Percentiles rank a stretch among this genome's conserved stretches.
Evolutionary conservation across 2,329 filamentous ascomycete species (phyloP).

Genomic region (Diaporthe aspalathi): DNA sequence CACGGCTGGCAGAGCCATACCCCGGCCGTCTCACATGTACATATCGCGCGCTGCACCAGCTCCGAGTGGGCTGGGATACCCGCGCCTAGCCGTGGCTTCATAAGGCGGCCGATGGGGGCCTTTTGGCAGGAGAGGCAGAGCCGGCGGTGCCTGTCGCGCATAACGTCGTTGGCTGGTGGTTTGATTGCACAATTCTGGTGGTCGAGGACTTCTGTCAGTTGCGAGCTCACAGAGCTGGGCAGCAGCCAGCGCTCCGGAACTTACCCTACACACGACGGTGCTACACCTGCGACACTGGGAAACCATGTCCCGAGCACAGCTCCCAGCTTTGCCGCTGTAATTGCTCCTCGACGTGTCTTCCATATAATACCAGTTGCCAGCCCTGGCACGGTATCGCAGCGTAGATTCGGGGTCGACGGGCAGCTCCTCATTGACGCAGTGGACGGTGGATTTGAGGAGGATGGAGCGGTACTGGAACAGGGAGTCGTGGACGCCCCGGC

Average conservation of each 20-base stretch:
- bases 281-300: slow-evolving; percentile 83
- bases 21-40: slow-evolving; percentile 61
- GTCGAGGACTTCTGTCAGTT: slow-evolving; percentile 1
- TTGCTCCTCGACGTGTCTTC: slow-evolving; percentile 60
- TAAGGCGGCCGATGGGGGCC: slow-evolving; percentile 72
- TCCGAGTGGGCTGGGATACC: slow-evolving; percentile 62
- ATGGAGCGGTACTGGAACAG: slow-evolving; percentile 82
- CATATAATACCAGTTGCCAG: slow-evolving; percentile 70
- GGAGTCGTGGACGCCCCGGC: slow-evolving; percentile 80
- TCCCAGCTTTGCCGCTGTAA: slow-evolving; percentile 75
- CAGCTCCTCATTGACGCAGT: slow-evolving; percentile 78
- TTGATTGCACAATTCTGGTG: slow-evolving; percentile 91
- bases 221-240: slow-evolving; percentile 30
- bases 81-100: slow-evolving; percentile 57
- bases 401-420: slow-evolving; percentile 66
- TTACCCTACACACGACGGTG: slow-evolving; percentile 83
- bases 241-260: slow-evolving; percentile 35
- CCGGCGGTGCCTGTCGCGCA: slow-evolving; percentile 82
- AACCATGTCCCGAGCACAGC: slow-evolving; percentile 90
- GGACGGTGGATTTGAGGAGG: slow-evolving; percentile 80
- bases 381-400: slow-evolving; percentile 67
- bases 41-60: slow-evolving; percentile 67
- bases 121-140: slow-evolving; percentile 81
- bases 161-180: slow-evolving; percentile 73
- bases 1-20: slow-evolving; percentile 92